Percentiles rank a stretch among this genome's conserved stretches.
Evolutionary conservation across 2,329 filamentous ascomycete genomes (phyloP).

Genomic region (Xylariomycetidae sp.): DNA sequence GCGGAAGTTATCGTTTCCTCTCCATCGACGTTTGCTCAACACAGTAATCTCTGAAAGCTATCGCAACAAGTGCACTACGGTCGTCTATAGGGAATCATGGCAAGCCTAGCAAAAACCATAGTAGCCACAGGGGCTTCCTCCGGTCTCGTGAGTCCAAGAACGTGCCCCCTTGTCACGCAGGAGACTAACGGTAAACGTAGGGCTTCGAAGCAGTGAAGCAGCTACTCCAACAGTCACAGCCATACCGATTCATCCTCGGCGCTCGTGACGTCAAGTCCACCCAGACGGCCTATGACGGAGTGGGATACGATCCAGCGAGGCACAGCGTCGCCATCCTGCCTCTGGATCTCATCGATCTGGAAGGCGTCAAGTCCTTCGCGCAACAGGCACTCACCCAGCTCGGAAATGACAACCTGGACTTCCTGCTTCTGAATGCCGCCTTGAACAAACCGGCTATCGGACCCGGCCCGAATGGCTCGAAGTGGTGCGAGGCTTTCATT

Average conservation of each 20-base stretch:
- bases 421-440: slow-evolving; percentile 46
- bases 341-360: slow-evolving; percentile 42
- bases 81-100: too few relatives aligned
- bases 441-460: slow-evolving; percentile 30
- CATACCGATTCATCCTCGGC: slow-evolving; percentile 46
- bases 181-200: too few relatives aligned
- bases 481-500: slow-evolving; percentile 46
- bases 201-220: slow-evolving; percentile 49
- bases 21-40: too few relatives aligned
- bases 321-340: slow-evolving; percentile 42
- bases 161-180: neutral
- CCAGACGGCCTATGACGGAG: slow-evolving; percentile 35
- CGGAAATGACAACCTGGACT: slow-evolving; percentile 39
- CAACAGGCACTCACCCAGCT: slow-evolving; percentile 36
- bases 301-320: slow-evolving; percentile 35
- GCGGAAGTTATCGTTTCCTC: too few relatives aligned
- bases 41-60: too few relatives aligned
- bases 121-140: slow-evolving; percentile 47
- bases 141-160: slow-evolving; percentile 40
- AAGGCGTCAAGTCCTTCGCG: slow-evolving; percentile 42
- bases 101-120: slow-evolving; percentile 40
- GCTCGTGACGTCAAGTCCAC: slow-evolving; percentile 40
- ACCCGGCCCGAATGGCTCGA: slow-evolving; percentile 34
- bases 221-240: slow-evolving; percentile 38
- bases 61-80: too few relatives aligned